phyloP scores from a whole-genome alignment of 2,329 filamentous ascomycete genomes.

The Cryphonectria radicalis region DNA sequence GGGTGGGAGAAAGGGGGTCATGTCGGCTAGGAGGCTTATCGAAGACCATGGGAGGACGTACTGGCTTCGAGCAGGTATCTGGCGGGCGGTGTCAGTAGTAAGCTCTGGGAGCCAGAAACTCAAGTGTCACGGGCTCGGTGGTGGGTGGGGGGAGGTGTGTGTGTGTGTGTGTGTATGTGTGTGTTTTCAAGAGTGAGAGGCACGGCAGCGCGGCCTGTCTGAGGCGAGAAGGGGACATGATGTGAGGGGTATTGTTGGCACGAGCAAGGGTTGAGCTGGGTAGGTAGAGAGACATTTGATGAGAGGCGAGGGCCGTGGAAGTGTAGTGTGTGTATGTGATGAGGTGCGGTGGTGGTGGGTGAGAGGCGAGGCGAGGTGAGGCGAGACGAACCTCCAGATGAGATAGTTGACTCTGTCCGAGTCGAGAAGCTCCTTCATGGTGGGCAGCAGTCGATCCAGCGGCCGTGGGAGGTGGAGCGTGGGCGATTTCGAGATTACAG shows the following conservation, averaged over 20 bases:
- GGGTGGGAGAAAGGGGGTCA: conserved; percentile 23
- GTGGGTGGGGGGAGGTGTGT: too few species aligned
- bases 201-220: background rate
- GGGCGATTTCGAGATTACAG: conserved; percentile 7
- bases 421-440: conserved; percentile 67
- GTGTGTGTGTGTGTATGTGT: background rate
- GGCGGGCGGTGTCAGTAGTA: conserved; percentile 30
- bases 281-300: background rate
- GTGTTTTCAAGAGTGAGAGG: conserved; percentile 14
- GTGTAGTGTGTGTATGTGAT: background rate
- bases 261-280: conserved; percentile 18
- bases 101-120: conserved; percentile 31
- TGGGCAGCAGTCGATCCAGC: conserved; percentile 34
- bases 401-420: conserved; percentile 72
- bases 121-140: conserved; percentile 17
- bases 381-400: conserved; percentile 67
- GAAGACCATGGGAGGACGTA: conserved; percentile 47
- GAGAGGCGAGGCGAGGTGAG: conserved; percentile 25
- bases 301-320: background rate
- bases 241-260: conserved; percentile 2
- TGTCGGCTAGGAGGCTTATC: background rate
- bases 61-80: conserved; percentile 67
- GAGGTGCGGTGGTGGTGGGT: conserved; percentile 16
- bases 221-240: background rate
- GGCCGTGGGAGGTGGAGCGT: conserved; percentile 28